These are phyloP conservation scores for Gracilaria caudata DNA, from an alignment of 23 red algal genomes.

Conservation along the genomic window DNA sequence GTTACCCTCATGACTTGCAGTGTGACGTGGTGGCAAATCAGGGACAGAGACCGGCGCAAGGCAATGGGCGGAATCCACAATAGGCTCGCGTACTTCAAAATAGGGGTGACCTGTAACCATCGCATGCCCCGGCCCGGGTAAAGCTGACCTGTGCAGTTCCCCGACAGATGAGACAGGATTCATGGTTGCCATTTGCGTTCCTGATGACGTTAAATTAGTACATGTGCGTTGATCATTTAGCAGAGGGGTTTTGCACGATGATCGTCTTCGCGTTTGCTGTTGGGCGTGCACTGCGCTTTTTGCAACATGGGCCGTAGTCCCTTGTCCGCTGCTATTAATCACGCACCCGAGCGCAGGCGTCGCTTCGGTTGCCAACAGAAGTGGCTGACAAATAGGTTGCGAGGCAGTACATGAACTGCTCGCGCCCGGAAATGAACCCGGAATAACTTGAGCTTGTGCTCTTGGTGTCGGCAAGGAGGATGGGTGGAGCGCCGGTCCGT, in stretches of 20 bases:
- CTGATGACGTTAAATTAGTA: neutral
- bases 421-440: neutral
- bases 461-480: neutral
- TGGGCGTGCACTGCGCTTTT: neutral
- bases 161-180: neutral
- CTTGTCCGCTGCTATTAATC: neutral
- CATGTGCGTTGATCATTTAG: neutral
- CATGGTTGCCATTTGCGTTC: neutral
- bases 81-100: neutral
- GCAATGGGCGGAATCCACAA: neutral
- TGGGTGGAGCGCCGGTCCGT: neutral
- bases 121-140: neutral
- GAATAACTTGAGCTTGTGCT: neutral
- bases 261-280: neutral
- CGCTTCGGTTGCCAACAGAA: neutral
- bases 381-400: neutral
- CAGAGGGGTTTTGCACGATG: neutral
- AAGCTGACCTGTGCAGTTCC: neutral
- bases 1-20: neutral
- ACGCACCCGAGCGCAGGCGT: neutral
- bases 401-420: neutral
- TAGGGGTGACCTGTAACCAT: neutral
- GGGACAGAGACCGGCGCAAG: neutral
- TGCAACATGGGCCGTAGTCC: neutral
- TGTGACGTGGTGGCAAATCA: neutral